A percentile compares a stretch with the other conserved stretches of the same genome.
Evolutionary conservation across 2,329 filamentous ascomycete genomes (phyloP).

Genomic region (Penicillium sp.): DNA sequence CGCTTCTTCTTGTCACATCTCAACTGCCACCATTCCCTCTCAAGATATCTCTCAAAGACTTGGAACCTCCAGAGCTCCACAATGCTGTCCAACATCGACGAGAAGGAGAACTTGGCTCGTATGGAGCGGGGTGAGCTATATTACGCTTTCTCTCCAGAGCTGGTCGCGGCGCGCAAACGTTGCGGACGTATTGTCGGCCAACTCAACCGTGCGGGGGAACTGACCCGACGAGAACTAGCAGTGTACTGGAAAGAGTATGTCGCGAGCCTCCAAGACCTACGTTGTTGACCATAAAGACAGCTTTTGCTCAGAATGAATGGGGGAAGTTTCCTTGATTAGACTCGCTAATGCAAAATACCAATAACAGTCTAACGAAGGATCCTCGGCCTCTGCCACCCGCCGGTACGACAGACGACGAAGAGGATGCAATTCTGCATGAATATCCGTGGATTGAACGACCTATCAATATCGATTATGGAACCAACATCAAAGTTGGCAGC

Average conservation of each 20-base stretch:
- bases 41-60: not conserved
- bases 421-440: slow-evolving; percentile 11
- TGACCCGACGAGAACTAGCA: slow-evolving; percentile 58
- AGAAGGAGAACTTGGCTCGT: slow-evolving; percentile 17
- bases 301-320: not conserved
- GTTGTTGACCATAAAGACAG: not conserved
- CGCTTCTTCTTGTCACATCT: not conserved
- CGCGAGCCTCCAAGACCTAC: not conserved
- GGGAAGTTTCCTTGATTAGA: not conserved
- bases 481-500: slow-evolving; percentile 68
- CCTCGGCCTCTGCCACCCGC: slow-evolving; percentile 1
- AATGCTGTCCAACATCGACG: slow-evolving; percentile 13
- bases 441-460: slow-evolving; percentile 59
- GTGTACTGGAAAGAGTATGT: slow-evolving; percentile 65
- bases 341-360: not conserved
- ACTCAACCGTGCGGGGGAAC: slow-evolving; percentile 57
- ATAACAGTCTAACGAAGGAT: slow-evolving; percentile 28
- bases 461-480: slow-evolving; percentile 73
- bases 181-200: slow-evolving; percentile 59
- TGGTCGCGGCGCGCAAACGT: slow-evolving; percentile 59
- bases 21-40: not conserved
- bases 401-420: slow-evolving; percentile 13
- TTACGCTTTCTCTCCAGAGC: slow-evolving; percentile 66
- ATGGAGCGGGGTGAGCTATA: slow-evolving; percentile 69
- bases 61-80: not conserved